Base-by-base conservation (phyloP, 495 filamentous ascomycete species). In the Durotheca rogersii region DNA sequence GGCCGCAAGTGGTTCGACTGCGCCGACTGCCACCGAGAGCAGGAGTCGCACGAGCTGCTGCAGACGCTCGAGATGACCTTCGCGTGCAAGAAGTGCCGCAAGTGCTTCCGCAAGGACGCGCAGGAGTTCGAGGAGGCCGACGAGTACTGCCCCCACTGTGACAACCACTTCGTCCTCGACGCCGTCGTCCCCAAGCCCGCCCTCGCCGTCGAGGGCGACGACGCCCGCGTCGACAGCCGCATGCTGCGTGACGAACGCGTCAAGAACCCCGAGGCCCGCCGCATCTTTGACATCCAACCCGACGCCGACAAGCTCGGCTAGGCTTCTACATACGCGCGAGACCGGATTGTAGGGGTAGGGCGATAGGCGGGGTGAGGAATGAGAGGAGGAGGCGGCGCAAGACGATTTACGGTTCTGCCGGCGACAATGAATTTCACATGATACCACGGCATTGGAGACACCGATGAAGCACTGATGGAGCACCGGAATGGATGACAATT, bases 111-210 rank as follows among this genome's bases (percentile, higher is more conserved):
- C 36, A 98, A 97, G 72, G 87, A 96, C 60, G 83, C 84, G 12
- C 68, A 79, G 41, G 87, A 96, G 65, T 96, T 95, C 63, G 93
- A 98, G 60, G 94, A 96, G 56, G 88, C 89, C 67, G 94, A 98
- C 75, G 94, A 98, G 70, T 97, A 95, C 74, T 97, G 93, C 73
- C 94, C 93, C n/a, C 87, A 96, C 72, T 98, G 93, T 76, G 93
- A 98, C 68, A 98, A 98, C 69, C 93, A 97, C 70, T 98, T 90
- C 64, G 86, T 97, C 16, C 71, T 97, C 48, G 91, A 96, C 12
- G 93, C 93, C 17, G 64, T 85, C 47, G 87, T 84, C 15, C 88
- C 93, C 7, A 87, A 90, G 69, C 77, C 90, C 6, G 75, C 83
- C 25, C 68, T 98, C 41, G 77, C 88, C 43, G 79, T 97, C 19